phyloP scores from a whole-genome alignment of 1,139 yeast genomes.

The Scheffersomyces lignicola region DNA sequence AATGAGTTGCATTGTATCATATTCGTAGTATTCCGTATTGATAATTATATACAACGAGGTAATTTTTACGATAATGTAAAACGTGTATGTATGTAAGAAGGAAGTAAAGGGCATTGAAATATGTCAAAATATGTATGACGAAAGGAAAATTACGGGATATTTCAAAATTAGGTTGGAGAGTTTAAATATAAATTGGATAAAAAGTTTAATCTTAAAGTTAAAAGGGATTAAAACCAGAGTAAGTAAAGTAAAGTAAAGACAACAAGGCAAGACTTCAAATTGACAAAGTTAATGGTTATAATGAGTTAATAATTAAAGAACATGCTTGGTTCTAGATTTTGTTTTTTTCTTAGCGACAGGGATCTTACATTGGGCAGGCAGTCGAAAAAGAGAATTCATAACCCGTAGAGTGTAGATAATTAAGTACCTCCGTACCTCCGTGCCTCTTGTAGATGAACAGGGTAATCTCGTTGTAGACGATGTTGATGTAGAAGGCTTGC shows the following conservation, averaged over 20 bases:
- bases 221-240: not conserved
- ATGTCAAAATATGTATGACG: not conserved
- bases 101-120: constrained; percentile 1
- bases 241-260: not conserved
- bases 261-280: constrained; percentile 1
- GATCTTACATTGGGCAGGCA: constrained; percentile 1
- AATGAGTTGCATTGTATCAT: constrained; percentile 1
- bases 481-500: no score
- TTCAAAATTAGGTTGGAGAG: constrained; percentile 1
- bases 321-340: no score
- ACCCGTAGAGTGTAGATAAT: constrained; percentile 1
- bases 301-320: not conserved
- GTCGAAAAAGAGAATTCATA: not conserved
- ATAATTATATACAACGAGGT: constrained; percentile 1
- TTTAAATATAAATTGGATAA: not conserved
- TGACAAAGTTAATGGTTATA: constrained; percentile 1
- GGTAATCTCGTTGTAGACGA: no score
- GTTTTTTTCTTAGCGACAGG: not conserved
- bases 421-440: no score
- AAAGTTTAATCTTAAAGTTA: constrained; percentile 1
- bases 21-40: constrained; percentile 1
- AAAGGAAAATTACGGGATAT: constrained; percentile 1
- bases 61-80: constrained; percentile 1
- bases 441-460: no score
- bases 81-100: constrained; percentile 1